Base-by-base conservation (phyloP, 768 basidiomycete species). In the Pisolithus sp. region DNA sequence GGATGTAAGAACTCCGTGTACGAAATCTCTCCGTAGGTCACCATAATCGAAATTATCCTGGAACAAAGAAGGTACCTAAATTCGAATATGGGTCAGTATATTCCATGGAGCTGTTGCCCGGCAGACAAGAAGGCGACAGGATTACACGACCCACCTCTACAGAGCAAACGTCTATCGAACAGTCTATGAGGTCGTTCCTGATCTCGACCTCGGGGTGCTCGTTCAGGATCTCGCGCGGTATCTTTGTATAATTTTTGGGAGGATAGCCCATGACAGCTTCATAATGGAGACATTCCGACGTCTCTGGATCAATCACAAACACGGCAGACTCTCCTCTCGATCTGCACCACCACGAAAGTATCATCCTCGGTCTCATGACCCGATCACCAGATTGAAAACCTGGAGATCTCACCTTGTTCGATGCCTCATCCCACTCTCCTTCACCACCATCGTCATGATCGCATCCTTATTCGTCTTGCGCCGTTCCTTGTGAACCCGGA, bases 31-130 rank as follows among this genome's bases (percentile, higher is more conserved):
- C 52, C 93, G 83, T 54, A 98, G 79, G 69, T 94, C 92, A 13
- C 84, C 82, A 62, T 94, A 97, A 71, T 98, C 96, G 62, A 99
- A 99, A 71, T 98, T 98, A 71, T 98, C 96, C 66, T 94, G 93
- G 72, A 98, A 99, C 5, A 97, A 67, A 1, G 94, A 94, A 1
- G 93, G 93, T 36, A 98, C 89, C 88, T 96, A 59, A 13, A 52
- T 47, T n/a, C 31, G 20, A 17, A 24, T 28, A 34, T n/a, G 37
- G 5, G 36, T 47, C 15, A 53, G 31, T 44, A 38, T 4, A 43
- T 36, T 57, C 46, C 44, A 40, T 9, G n/a, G 34, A 37, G 13
- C 17, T 36, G 20, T 36, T 23, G 3, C 18, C 39, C n/a, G 34
- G 5, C 21, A 4, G 39, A 23, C 39, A 42, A 46, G 46, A 26